Base-by-base conservation (phyloP, 192 early-diverging fungal species). In the Coemansia sp. region DNA sequence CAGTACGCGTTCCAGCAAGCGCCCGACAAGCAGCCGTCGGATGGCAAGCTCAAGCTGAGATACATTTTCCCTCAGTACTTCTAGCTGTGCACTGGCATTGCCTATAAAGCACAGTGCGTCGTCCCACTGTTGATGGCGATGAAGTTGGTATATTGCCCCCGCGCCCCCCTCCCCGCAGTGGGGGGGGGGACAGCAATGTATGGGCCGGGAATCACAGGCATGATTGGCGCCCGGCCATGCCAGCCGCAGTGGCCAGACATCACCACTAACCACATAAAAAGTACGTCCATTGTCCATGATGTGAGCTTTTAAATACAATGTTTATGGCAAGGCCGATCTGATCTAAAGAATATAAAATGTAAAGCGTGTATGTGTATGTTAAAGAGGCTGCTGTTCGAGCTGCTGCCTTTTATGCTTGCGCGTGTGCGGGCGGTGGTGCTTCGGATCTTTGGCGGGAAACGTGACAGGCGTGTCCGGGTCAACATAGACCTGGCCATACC, bases 61-160 rank as follows among this genome's bases (percentile, higher is more conserved):
- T 97, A 88, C 62, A 72, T 97, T 52, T 86, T 95, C 28, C 94
- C 95, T 51, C 84, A 87, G 58, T 92, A 94, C 74, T 92, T 85
- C 70, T 67, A 67, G 34, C 0, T n/a, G 1, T 26, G 7, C 20
- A 49, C 10, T 7, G 39, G 39, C 39, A 40, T 40, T 13, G 16
- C 16, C 9, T 40, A 13, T 40, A n/a, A n/a, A n/a, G n/a, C n/a
- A n/a, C n/a, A n/a, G n/a, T n/a, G n/a, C n/a, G n/a, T n/a, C n/a
- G n/a, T n/a, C n/a, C n/a, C n/a, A n/a, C n/a, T n/a, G n/a, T n/a
- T n/a, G n/a, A n/a, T n/a, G n/a, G n/a, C n/a, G n/a, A n/a, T n/a
- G n/a, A n/a, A n/a, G n/a, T n/a, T n/a, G n/a, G n/a, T n/a, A n/a
- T n/a, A n/a, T n/a, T n/a, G n/a, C n/a, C n/a, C n/a, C n/a, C n/a